A percentile compares a stretch with the other conserved stretches of the same genome.
Conservation (phyloP, 495 filamentous ascomycete genomes). For the Cercophora scortea region DNA sequence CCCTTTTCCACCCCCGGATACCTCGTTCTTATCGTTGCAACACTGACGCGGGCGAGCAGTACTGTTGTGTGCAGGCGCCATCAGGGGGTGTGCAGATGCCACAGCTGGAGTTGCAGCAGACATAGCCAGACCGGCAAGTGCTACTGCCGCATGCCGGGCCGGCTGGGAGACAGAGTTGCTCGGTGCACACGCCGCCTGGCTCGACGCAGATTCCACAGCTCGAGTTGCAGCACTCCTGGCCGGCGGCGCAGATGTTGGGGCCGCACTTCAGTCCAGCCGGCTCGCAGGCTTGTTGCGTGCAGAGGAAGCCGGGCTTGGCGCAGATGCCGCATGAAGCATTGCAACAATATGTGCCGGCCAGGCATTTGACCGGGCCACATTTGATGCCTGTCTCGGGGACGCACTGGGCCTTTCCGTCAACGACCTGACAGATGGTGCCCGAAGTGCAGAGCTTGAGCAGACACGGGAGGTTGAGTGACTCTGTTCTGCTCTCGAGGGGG, state of each 20-base stretch:
- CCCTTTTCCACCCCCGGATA: too few species aligned
- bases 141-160: constrained; percentile 8
- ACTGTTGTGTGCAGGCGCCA: constrained; percentile 7
- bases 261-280: constrained; percentile 7
- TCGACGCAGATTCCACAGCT: constrained; percentile 13
- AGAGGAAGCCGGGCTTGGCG: too few species aligned
- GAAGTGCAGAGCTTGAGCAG: constrained; percentile 8
- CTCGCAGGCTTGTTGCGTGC: too few species aligned
- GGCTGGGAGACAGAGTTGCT: constrained; percentile 6
- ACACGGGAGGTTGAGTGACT: constrained; percentile 6
- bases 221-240: constrained; percentile 15
- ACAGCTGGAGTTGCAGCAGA: constrained; percentile 17
- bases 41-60: constrained; percentile 2
- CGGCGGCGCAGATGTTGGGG: constrained; percentile 4
- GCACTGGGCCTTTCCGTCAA: constrained; percentile 10
- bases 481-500: constrained; percentile 1
- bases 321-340: too few species aligned
- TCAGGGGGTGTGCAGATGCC: not conserved
- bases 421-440: constrained; percentile 6
- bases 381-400: not conserved
- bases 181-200: constrained; percentile 13
- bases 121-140: constrained; percentile 6
- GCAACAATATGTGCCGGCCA: too few species aligned
- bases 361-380: too few species aligned
- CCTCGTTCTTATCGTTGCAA: too few species aligned